A percentile compares a stretch with the other conserved stretches of the same genome.
Conservation (phyloP, 495 filamentous ascomycete species). For the Xeromyces bisporus region DNA sequence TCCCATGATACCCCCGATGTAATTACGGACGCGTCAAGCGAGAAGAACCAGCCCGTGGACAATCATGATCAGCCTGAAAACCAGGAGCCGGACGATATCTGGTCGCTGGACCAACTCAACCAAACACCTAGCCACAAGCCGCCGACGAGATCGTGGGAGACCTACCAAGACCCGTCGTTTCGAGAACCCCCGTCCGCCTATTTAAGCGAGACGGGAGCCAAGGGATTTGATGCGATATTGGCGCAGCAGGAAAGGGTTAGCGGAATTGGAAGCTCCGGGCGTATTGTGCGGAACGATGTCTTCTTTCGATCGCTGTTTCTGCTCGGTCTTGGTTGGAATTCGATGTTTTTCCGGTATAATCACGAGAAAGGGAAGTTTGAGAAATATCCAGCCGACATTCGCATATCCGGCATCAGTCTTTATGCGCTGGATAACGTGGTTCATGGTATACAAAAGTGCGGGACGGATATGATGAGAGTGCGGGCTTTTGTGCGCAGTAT, state of each 20-base stretch:
- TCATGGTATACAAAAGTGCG: slow-evolving; percentile 45
- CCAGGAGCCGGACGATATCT: slow-evolving; percentile 32
- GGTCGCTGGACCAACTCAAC: slow-evolving; percentile 24
- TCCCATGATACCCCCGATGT: slow-evolving; percentile 8
- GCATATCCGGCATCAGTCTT: slow-evolving; percentile 53
- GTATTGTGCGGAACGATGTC: slow-evolving; percentile 20
- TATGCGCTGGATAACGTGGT: slow-evolving; percentile 39
- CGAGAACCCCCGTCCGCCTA: slow-evolving; percentile 39
- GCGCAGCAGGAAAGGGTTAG: slow-evolving; percentile 10
- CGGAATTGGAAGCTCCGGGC: slow-evolving; percentile 3
- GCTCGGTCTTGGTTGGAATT: slow-evolving; percentile 66
- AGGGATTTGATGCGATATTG: slow-evolving; percentile 54
- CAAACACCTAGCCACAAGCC: slow-evolving; percentile 6
- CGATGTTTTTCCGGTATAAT: slow-evolving; percentile 60
- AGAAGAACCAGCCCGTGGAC: slow-evolving; percentile 7
- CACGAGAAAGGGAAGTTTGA: slow-evolving; percentile 37
- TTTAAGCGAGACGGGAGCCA: slow-evolving; percentile 60
- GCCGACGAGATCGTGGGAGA: slow-evolving; percentile 57
- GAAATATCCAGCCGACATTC: slow-evolving; percentile 34
- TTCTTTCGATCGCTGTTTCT: slow-evolving; percentile 48
- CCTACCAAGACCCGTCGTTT: slow-evolving; percentile 31
- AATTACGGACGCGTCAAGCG: slow-evolving; percentile 16
- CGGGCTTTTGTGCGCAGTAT: slow-evolving; percentile 37
- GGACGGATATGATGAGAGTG: slow-evolving; percentile 44
- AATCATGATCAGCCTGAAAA: slow-evolving; percentile 4